Evolutionary conservation across 1,139 yeast genomes (phyloP), one percentile per base, ranked within the genome.

Genomic region (Kodamaea sp.): DNA sequence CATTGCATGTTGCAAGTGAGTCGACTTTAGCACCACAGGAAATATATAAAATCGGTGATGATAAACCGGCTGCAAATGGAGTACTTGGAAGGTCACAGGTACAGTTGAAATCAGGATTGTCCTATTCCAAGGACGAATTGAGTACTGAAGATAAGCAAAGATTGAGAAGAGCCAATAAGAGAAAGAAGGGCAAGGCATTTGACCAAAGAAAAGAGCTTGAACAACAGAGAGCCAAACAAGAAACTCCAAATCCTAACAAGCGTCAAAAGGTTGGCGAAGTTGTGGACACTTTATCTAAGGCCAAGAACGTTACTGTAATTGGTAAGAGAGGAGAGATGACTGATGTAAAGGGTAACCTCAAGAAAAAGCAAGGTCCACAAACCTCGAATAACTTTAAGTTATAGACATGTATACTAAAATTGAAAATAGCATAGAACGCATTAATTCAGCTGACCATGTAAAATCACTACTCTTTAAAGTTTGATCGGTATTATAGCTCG

Each of bases 11-110:
- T 63, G 77, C 94, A 2, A 66, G 77, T 22, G 87, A 82, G 18
- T 68, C 83, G n/a, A 76, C 85, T 33, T 71, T 92, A 50, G 98
- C 98, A 2, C 98, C 98, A 26, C 98, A 92, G 63, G 98, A 92
- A 63, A 73, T 92, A n/a, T 92, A 83, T 62, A 78, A 73, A 53
- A 70, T 83, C 15, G 73, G 72, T 18, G 70, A 66, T 41, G 72
- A 63, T 37, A 75, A 71, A 32, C 70, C 73, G 23, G 67, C 70
- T 37, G 68, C 70, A 10, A 66, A 76, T 37, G 68, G 66, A 1
- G 57, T 46, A 4, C 49, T 52, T 15, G 69, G 68, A 11, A 56
- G 58, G 29, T 47, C 61, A 6, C 95, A 88, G 55, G 84, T 88
- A 15, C 71, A 78, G 39, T 75, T 89, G 47, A 81, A 80, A 47